phyloP scores from a whole-genome alignment of 2,329 filamentous ascomycete species.

The Cladosporium sp. region DNA sequence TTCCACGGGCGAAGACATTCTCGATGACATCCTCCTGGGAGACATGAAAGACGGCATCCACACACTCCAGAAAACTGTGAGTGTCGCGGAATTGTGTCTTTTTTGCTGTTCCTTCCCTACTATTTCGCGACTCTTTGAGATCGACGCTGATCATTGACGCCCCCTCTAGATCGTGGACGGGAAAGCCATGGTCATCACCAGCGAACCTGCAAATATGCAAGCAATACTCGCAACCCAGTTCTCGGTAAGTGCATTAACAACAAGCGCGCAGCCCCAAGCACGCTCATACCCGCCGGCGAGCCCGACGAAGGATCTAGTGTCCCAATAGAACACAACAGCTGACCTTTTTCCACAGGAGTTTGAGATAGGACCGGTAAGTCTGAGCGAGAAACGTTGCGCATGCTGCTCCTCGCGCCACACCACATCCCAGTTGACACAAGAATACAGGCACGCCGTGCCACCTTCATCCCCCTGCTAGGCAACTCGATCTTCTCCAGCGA shows the following conservation, averaged over 20 bases:
- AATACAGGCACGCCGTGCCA: not conserved
- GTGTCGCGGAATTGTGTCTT: not conserved
- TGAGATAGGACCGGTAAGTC: conserved; percentile 25
- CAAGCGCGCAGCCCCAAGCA: not conserved
- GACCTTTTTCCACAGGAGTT: conserved; percentile 42
- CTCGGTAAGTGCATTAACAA: conserved; percentile 33
- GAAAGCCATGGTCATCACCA: conserved; percentile 25
- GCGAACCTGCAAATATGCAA: conserved; percentile 56
- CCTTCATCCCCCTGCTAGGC: conserved; percentile 30
- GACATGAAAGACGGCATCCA: conserved; percentile 5
- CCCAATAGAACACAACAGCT: not conserved
- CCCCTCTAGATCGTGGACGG: conserved; percentile 20
- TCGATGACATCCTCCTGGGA: conserved; percentile 26
- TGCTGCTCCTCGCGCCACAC: too few species aligned
- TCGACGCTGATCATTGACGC: not conserved
- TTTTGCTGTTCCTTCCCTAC: not conserved
- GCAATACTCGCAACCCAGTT: conserved; percentile 55
- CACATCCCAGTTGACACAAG: not conserved
- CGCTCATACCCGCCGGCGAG: too few species aligned
- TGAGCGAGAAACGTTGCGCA: too few species aligned
- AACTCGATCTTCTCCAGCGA: conserved; percentile 35
- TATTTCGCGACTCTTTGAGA: not conserved
- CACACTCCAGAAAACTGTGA: conserved; percentile 17
- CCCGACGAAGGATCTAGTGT: not conserved
- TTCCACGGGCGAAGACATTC: conserved; percentile 23